A percentile compares a stretch with the other conserved stretches of the same genome.
phyloP scores from a whole-genome alignment of 2,329 filamentous ascomycete genomes.

The Pseudogymnoascus sp. region DNA sequence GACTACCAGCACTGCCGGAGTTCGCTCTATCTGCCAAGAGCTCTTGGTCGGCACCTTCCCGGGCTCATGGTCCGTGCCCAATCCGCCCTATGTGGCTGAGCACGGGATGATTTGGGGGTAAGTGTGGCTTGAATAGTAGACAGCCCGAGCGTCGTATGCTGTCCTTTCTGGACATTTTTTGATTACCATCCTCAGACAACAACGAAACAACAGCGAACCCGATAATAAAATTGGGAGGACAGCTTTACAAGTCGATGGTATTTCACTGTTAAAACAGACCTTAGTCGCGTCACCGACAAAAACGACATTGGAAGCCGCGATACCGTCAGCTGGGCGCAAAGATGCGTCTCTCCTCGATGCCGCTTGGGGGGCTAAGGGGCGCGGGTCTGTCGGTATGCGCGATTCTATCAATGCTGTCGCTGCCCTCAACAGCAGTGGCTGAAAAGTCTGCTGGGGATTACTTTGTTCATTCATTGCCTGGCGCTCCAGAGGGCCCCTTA shows the following conservation, averaged over 20 bases:
- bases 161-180: conserved; percentile 5
- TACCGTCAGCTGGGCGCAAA: neutral
- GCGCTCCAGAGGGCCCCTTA: conserved; percentile 68
- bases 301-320: neutral
- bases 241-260: neutral
- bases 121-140: conserved; percentile 1
- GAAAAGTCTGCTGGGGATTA: conserved; percentile 72
- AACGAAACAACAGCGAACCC: neutral
- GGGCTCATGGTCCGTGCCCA: neutral
- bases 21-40: neutral
- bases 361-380: neutral
- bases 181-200: neutral
- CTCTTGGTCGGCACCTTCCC: neutral
- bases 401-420: conserved; percentile 39
- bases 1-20: neutral
- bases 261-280: neutral
- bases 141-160: neutral
- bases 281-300: neutral
- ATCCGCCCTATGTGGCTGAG: neutral
- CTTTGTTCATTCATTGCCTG: conserved; percentile 78
- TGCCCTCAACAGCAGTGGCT: conserved; percentile 34
- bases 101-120: neutral
- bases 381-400: conserved; percentile 20
- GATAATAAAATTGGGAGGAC: neutral
- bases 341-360: conserved; percentile 3